Evolutionary conservation across 768 basidiomycete genomes (phyloP), one percentile per base, ranked within the genome.

Genomic region (Phlegmacium glaucopus): DNA sequence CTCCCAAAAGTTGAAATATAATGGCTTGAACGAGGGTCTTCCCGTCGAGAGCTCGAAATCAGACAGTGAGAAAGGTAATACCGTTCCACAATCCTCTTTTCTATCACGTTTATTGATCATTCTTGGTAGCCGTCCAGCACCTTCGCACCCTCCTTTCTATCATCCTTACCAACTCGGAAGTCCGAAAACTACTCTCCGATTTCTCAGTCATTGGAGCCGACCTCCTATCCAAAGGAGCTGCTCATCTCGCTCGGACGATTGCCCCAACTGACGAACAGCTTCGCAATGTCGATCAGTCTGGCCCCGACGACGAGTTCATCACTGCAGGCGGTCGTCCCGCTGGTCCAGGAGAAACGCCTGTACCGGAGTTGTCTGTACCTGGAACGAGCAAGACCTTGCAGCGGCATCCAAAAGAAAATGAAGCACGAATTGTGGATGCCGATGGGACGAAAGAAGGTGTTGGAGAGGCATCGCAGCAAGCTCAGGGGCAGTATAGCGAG

Each of bases 131-230:
- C 16, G 80, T 88, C 39, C 77, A 77, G 46, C 91, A 97, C 66
- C 79, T 97, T 12, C 90, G 94, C 54, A 94, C 93, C 0, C 79
- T 99, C 39, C 74, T 90, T 50, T 79, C 80, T 36, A 85, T 97
- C 58, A 74, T 97, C 59, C 75, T 93, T 52, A 95, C 94, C 61
- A 99, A 99, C 70, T 86, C 89, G 0, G 90, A 95, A 69, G 86
- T 89, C 26, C 86, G 93, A 58, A 95, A 96, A 64, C 82, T 96
- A 25, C 67, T 94, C 44, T 77, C 82, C 2, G 90, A 93, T 65
- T 83, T 88, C 53, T 77, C 80, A 9, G 63, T 85, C 48, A 82
- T 91, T 41, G 88, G 89, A 0, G 85, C 91, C 35, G 92, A 95
- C 63, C 73, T 96, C 45, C 81, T 95, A 51, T 81, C 90, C 4